Evolutionary conservation across 192 early-diverging fungal species (phyloP), one percentile per base, ranked within the genome.

Genomic region (Entrophospora sp.): DNA sequence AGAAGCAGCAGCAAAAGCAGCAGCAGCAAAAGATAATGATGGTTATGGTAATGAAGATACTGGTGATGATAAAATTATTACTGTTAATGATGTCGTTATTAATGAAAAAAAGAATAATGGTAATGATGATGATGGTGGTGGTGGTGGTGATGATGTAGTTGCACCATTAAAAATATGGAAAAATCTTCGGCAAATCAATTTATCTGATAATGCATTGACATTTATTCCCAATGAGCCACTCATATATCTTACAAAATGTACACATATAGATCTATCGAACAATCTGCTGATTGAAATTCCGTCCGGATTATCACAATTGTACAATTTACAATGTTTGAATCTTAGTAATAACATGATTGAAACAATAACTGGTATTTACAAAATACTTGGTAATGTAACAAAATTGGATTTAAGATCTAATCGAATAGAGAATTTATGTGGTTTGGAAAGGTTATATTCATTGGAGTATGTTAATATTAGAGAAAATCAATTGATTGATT

Each of bases 341-440:
- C 48, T 84, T 31, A 71, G 79, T 3, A 67, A 81, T 69, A 84
- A 84, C 44, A 82, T 84, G 83, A 75, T 84, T 12, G 71, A 73
- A 16, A 70, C 63, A 18, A 70, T 80, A 2, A 71, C 70, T 5
- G 67, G 72, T 8, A 79, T 84, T 35, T 73, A 81, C 52, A 69
- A 76, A 14, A 59, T 81, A 1, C 66, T 84, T 10, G 77, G 80
- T 9, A 84, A 82, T 65, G 71, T 84, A 35, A 71, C 73, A 10
- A 73, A 72, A 30, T 65, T 84, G 12, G 74, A 82, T 58, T 34
- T 84, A 34, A 53, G 75, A 58, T 73, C 77, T 7, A 84, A 84
- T 44, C 69, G 80, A 18, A 37, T 84, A 7, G 71, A 72, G 6
- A 70, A 72, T 44, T 43, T 84, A 24, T 80, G 73, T 48, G 83